Evolutionary conservation across 2,329 filamentous ascomycete species (phyloP).

Genomic region (Penicillium brasilianum): DNA sequence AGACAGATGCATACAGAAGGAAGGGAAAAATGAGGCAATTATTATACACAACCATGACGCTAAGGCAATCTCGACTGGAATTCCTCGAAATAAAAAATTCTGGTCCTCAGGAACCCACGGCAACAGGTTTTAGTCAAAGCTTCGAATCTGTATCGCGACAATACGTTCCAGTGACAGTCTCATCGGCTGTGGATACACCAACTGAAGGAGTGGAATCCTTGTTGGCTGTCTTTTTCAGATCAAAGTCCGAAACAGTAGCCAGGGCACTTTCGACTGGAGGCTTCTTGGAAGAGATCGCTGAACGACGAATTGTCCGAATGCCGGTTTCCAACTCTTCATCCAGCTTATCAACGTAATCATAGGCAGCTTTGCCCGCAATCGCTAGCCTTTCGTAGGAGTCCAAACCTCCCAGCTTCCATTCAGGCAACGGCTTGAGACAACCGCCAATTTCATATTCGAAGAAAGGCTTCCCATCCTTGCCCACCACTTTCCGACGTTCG

Average conservation of each 20-base stretch:
- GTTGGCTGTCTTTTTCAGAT: background rate
- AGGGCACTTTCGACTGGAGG: background rate
- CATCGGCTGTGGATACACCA: background rate
- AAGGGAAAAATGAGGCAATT: too few relatives aligned
- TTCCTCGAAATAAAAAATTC: background rate
- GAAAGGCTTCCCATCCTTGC: constrained; percentile 12
- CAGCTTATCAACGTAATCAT: constrained; percentile 23
- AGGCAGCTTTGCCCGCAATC: constrained; percentile 19
- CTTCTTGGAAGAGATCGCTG: background rate
- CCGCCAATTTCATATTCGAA: constrained; percentile 21
- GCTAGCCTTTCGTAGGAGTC: constrained; percentile 28
- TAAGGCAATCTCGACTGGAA: background rate
- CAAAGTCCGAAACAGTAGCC: background rate
- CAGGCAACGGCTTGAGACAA: constrained; percentile 14
- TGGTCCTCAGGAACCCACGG: background rate
- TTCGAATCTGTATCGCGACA: background rate
- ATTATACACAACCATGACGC: background rate
- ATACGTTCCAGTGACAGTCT: constrained; percentile 3
- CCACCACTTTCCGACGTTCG: constrained; percentile 16
- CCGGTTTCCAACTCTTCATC: constrained; percentile 18
- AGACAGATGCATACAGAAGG: background rate
- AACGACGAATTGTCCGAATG: constrained; percentile 12
- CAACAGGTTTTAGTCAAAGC: background rate
- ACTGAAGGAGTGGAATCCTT: background rate
- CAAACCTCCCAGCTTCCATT: constrained; percentile 25